phyloP scores from a whole-genome alignment of 139 green algal species.

The Micractinium sp. region DNA sequence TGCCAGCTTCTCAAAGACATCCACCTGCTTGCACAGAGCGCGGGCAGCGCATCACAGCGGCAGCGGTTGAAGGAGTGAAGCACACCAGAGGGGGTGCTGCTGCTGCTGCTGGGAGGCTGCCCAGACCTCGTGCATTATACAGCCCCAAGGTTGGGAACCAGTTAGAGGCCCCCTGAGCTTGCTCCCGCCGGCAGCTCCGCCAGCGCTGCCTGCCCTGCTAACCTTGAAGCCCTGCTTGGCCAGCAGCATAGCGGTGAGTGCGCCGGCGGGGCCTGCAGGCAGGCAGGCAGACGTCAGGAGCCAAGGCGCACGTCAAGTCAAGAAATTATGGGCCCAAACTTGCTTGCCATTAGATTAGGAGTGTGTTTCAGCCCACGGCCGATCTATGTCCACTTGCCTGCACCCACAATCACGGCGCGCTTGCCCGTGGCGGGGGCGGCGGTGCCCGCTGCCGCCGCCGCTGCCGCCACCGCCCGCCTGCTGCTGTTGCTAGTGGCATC shows the following conservation, averaged over 20 bases:
- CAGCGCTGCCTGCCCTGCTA: no score
- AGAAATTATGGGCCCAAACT: no score
- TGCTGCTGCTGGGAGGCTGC: no score
- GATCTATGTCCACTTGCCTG: neutral
- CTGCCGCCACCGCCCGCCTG: neutral
- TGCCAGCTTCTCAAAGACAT: slow-evolving; percentile 22
- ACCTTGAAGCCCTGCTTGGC: slow-evolving; percentile 18
- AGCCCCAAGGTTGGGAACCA: no score
- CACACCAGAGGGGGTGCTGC: no score
- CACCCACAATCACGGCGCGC: slow-evolving; percentile 8
- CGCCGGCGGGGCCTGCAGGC: slow-evolving; percentile 1
- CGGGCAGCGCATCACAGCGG: neutral
- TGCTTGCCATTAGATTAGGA: no score
- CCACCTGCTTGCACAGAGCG: neutral
- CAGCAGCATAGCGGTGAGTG: slow-evolving; percentile 9
- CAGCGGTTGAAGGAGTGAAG: no score
- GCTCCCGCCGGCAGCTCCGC: no score
- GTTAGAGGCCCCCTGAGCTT: no score
- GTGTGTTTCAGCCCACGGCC: no score
- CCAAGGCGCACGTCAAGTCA: neutral
- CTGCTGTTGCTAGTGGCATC: neutral
- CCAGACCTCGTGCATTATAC: no score
- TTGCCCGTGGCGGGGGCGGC: neutral
- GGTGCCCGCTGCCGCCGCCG: neutral
- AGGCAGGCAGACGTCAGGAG: no score